Evolutionary conservation across 306 rosid genomes (phyloP).

Genomic region (Cucurbita pepo): DNA sequence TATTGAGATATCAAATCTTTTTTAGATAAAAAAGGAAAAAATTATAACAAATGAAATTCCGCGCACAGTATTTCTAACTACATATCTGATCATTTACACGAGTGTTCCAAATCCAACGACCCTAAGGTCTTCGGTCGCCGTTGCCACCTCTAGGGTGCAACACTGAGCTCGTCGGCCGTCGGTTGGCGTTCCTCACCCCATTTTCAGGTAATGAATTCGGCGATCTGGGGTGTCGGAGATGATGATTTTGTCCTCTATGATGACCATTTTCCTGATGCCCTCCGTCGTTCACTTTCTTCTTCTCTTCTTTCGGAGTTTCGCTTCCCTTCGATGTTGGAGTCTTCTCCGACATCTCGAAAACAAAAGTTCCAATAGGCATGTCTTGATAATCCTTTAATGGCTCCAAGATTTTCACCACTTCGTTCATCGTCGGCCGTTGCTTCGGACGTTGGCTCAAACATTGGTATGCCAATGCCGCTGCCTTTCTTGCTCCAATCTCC

Average conservation of each 20-base stretch:
- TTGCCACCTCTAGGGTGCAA: constrained; percentile 10
- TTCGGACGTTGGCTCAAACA: constrained; percentile 85
- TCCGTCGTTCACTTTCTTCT: constrained; percentile 20
- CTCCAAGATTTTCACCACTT: constrained; percentile 51
- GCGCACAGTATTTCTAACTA: constrained; percentile 13
- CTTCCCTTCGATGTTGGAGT: background rate
- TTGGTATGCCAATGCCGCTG: constrained; percentile 78
- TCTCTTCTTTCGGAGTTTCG: constrained; percentile 14
- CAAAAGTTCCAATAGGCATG: constrained; percentile 51
- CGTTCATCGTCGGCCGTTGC: constrained; percentile 55
- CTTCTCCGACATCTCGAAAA: constrained; percentile 41
- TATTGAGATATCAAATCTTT: background rate
- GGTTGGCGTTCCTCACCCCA: background rate
- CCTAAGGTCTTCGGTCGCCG: constrained; percentile 16
- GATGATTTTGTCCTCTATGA: background rate
- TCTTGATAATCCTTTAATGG: constrained; percentile 69
- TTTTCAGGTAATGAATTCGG: constrained; percentile 15
- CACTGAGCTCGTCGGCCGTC: constrained; percentile 31
- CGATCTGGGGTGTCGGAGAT: constrained; percentile 24
- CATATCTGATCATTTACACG: background rate
- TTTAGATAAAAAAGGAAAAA: background rate
- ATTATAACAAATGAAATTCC: background rate
- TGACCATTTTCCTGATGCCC: background rate
- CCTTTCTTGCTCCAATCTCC: constrained; percentile 59
- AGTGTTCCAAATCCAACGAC: background rate